Percentiles rank a stretch among this genome's conserved stretches.
Conservation (phyloP, 2,329 filamentous ascomycete species). For the Pseudogymnoascus sp. region DNA sequence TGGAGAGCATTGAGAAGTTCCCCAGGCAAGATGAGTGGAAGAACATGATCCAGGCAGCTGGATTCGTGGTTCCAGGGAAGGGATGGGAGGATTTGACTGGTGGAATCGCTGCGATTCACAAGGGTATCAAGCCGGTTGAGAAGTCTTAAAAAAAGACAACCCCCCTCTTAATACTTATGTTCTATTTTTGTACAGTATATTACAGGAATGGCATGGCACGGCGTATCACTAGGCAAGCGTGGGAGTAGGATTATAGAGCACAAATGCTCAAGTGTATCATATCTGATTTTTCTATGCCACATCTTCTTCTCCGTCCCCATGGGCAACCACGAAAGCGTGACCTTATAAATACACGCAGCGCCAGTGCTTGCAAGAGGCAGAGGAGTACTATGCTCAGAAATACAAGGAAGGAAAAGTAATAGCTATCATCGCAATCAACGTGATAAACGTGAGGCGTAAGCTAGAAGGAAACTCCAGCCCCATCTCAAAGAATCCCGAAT, state of each 20-base stretch:
- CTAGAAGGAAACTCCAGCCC: conserved; percentile 27
- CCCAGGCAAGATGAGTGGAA: conserved; percentile 79
- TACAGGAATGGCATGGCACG: conserved; percentile 9
- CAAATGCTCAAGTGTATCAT: conserved; percentile 21
- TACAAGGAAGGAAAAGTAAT: conserved; percentile 21
- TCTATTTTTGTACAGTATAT: conserved; percentile 10
- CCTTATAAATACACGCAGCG: conserved; percentile 29
- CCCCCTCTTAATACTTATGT: neutral
- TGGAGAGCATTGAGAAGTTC: conserved; percentile 94
- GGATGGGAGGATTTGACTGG: conserved; percentile 88
- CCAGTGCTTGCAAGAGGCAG: conserved; percentile 25
- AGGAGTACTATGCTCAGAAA: conserved; percentile 21
- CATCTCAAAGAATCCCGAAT: conserved; percentile 26
- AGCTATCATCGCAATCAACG: conserved; percentile 27
- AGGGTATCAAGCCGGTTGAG: conserved; percentile 71
- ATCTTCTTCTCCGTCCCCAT: conserved; percentile 12
- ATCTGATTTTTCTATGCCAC: conserved; percentile 24
- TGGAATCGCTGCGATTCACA: conserved; percentile 92
- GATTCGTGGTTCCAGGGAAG: conserved; percentile 73
- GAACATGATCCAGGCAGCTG: conserved; percentile 73
- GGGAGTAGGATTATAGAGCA: conserved; percentile 15
- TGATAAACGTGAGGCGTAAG: conserved; percentile 25
- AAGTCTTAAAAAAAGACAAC: conserved; percentile 15
- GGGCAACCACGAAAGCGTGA: conserved; percentile 20
- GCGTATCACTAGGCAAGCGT: conserved; percentile 7